Evolutionary conservation across 495 filamentous ascomycete genomes (phyloP).

Genomic region (Penicillium argentinense): DNA sequence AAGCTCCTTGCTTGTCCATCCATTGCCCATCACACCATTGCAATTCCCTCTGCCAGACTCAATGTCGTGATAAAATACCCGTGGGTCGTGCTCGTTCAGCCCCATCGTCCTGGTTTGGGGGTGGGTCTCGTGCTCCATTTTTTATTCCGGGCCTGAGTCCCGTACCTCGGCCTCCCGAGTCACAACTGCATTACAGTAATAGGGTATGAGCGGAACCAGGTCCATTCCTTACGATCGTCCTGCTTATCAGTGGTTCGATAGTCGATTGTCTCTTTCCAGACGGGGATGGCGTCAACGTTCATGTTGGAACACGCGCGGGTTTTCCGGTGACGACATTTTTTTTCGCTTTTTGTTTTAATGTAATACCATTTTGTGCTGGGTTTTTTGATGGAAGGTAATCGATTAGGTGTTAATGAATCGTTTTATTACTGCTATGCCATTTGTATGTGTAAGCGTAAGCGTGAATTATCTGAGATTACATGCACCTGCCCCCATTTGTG

Average conservation of each 20-base stretch:
- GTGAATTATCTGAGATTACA: no score
- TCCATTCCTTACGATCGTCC: no score
- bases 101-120: conserved; percentile 1
- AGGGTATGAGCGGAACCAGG: no score
- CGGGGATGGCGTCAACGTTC: conserved; percentile 2
- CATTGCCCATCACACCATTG: no score
- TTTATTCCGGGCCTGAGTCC: no score
- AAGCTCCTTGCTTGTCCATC: neutral
- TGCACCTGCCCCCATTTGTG: no score
- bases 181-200: no score
- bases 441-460: no score
- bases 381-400: conserved; percentile 21
- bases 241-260: no score
- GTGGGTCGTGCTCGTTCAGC: conserved; percentile 15
- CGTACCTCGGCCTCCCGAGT: no score
- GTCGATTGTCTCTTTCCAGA: conserved; percentile 1
- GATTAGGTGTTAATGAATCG: conserved; percentile 20
- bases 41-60: no score
- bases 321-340: conserved; percentile 1
- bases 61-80: conserved; percentile 21
- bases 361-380: conserved; percentile 39
- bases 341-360: conserved; percentile 27
- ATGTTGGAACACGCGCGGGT: conserved; percentile 3
- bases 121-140: conserved; percentile 3
- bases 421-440: conserved; percentile 2